These are phyloP conservation scores for Beauveria sp. DNA, from an alignment of 2,329 filamentous ascomycete species.

Conservation along the genomic window DNA sequence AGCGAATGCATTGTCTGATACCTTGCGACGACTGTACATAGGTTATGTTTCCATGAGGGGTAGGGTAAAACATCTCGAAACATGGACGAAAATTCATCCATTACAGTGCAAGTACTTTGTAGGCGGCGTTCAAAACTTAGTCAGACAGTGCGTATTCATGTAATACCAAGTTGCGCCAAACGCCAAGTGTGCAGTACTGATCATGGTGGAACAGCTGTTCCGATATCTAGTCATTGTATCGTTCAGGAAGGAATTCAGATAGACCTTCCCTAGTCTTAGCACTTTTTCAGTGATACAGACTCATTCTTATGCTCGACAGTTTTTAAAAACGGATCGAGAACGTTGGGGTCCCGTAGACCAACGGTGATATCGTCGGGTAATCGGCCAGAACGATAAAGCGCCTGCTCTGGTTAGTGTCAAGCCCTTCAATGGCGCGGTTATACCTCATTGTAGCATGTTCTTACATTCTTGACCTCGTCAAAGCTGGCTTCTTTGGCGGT, in stretches of 20 bases:
- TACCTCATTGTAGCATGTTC: slow-evolving; percentile 18
- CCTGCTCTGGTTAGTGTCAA: slow-evolving; percentile 24
- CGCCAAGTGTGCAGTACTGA: background rate
- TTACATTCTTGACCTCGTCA: slow-evolving; percentile 63
- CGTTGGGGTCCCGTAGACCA: slow-evolving; percentile 72
- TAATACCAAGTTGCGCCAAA: background rate
- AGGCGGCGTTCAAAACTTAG: background rate
- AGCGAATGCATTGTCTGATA: slow-evolving; percentile 8
- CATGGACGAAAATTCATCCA: background rate
- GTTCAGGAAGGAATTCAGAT: background rate
- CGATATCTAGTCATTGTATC: background rate
- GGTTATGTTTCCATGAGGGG: background rate
- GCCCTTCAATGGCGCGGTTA: no score
- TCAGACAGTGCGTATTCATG: background rate
- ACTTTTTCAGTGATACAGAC: background rate
- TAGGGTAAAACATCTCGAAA: background rate
- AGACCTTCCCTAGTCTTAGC: background rate
- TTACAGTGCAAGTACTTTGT: no score
- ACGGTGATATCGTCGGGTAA: slow-evolving; percentile 66
- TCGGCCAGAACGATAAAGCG: slow-evolving; percentile 39
- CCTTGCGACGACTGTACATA: background rate
- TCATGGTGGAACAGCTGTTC: background rate
- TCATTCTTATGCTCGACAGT: slow-evolving; percentile 64
- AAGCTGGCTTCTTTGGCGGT: slow-evolving; percentile 80
- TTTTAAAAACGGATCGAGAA: slow-evolving; percentile 60